Base-by-base conservation (phyloP, 2,329 filamentous ascomycete genomes). In the Sporothrix pallida region DNA sequence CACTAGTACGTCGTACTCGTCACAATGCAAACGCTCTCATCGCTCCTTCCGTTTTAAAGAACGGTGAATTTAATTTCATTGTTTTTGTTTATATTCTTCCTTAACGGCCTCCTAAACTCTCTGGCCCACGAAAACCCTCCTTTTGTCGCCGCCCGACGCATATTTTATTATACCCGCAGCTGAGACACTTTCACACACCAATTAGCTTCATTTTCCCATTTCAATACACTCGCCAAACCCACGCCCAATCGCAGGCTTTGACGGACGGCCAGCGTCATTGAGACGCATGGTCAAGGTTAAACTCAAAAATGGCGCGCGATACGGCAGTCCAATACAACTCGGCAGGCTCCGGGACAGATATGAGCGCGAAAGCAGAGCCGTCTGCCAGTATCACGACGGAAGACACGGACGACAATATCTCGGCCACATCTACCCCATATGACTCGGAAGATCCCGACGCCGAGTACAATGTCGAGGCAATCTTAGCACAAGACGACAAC, bases 401-500 rank as follows among this genome's bases (percentile, higher is more conserved):
- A 20, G 69, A 63, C 23, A 70, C 54, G n/a, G 80, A 80, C 65
- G 84, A 87, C 46, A 85, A 88, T 31, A 86, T 91, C 54, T 91
- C 89, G 1, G 74, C 89, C 58, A 87, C 85, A 0, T 91, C 89
- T 0, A 90, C 87, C 1, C 77, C 78, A 1, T 72, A 77, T 9
- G 75, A 70, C 8, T 72, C 73, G 3, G 75, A 80, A 23, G 82
- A 85, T 13, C 78, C 81, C 2, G 82, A 85, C 37, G 80, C 83
- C 15, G 86, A 88, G 74, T 91, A 86, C 78, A 81, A 83, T 2
- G 86, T 91, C 7, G 86, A 90, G 60, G 81, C 81, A 17, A 84
- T 92, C 48, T 79, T 89, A 20, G 83, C 84, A 0, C 85, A 90
- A 77, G 81, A 81, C 15, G 75, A 76, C 1, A 75, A 80, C 9